Percentiles rank a stretch among this genome's conserved stretches.
Conservation (phyloP, 345 rosid genomes). For the Gossypium bickii region DNA sequence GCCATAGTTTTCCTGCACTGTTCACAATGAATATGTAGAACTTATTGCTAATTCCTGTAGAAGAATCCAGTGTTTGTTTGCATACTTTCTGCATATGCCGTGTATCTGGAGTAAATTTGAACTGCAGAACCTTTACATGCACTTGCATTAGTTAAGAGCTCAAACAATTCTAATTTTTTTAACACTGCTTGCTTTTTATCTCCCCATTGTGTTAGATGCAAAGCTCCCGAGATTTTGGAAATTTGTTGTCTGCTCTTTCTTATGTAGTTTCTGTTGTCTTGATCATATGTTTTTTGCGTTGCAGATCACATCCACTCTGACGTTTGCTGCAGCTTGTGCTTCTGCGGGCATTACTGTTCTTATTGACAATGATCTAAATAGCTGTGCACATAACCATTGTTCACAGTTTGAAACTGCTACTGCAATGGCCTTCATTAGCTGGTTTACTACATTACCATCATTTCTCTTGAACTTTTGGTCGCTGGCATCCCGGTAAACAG, state of each 20-base stretch:
- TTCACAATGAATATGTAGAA: neutral
- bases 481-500: neutral
- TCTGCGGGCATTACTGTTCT: conserved; percentile 82
- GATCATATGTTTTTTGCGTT: neutral
- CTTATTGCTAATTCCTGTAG: neutral
- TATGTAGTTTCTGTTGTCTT: neutral
- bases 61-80: too few relatives aligned
- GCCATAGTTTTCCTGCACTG: neutral
- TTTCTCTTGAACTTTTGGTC: neutral
- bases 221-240: neutral
- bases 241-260: neutral
- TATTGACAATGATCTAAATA: conserved; percentile 60
- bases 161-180: neutral
- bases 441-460: conserved; percentile 59
- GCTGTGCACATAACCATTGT: conserved; percentile 54
- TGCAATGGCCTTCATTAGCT: conserved; percentile 73
- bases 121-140: neutral
- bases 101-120: neutral
- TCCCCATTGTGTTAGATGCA: neutral
- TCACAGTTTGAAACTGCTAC: conserved; percentile 66
- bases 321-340: conserved; percentile 77
- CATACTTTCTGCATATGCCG: too few relatives aligned
- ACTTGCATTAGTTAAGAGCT: neutral
- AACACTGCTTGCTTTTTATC: neutral
- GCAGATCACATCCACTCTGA: conserved; percentile 71